phyloP scores from a whole-genome alignment of 257 asterid genomes.

The Capsicum chinense region DNA sequence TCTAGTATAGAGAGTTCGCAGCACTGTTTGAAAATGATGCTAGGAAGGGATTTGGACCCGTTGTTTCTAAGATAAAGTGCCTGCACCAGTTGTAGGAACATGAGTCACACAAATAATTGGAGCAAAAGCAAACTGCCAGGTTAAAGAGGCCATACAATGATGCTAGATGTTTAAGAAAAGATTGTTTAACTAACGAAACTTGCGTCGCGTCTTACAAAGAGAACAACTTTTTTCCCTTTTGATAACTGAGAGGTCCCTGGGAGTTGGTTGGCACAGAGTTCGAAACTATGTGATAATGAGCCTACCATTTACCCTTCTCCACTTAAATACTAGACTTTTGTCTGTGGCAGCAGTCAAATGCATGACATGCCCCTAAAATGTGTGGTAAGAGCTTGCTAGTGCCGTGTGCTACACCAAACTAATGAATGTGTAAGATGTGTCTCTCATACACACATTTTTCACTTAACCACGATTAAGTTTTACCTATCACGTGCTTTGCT shows the following conservation, averaged over 20 bases:
- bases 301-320: not conserved
- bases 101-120: not conserved
- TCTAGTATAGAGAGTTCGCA: slow-evolving; percentile 75
- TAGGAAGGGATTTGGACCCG: slow-evolving; percentile 76
- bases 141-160: not conserved
- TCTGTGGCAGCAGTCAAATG: not conserved
- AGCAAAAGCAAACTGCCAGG: not conserved
- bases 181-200: not conserved
- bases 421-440: not conserved
- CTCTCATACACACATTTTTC: not conserved
- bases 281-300: not conserved
- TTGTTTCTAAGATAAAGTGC: slow-evolving; percentile 72
- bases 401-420: not conserved
- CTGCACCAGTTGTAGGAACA: slow-evolving; percentile 45
- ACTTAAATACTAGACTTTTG: not conserved
- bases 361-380: not conserved
- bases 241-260: not conserved
- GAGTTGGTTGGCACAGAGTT: slow-evolving; percentile 9
- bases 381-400: not conserved
- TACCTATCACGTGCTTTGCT: not conserved
- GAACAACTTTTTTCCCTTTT: not conserved
- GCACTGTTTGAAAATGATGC: slow-evolving; percentile 61
- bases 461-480: not conserved
- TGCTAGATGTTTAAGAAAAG: not conserved
- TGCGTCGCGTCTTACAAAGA: not conserved